A percentile compares a stretch with the other conserved stretches of the same genome.
Conservation (phyloP, 768 basidiomycete genomes). For the Hemileccinum impolitum region DNA sequence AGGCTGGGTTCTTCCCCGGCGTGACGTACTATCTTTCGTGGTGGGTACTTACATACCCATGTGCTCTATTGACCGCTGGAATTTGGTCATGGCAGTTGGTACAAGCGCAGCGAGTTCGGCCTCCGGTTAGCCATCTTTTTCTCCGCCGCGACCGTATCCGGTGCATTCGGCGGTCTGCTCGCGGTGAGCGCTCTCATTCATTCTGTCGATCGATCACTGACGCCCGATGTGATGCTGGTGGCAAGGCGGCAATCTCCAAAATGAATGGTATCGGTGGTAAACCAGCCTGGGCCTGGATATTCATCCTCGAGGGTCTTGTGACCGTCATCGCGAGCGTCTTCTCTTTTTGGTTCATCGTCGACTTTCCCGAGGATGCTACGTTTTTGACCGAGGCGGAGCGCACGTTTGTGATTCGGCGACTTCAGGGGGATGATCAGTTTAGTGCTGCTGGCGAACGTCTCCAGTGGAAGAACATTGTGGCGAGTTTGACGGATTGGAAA, state of each 20-base stretch:
- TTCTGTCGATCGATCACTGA: too few relatives aligned
- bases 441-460: conserved; percentile 70
- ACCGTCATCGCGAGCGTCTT: conserved; percentile 62
- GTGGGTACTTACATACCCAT: conserved; percentile 34
- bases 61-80: too few relatives aligned
- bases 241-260: conserved; percentile 58
- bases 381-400: conserved; percentile 73
- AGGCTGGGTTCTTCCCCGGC: conserved; percentile 43
- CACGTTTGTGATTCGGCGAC: conserved; percentile 58
- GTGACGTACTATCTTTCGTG: conserved; percentile 75
- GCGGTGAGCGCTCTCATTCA: conserved; percentile 41
- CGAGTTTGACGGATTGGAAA: conserved; percentile 68
- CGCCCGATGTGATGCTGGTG: neutral
- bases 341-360: conserved; percentile 78
- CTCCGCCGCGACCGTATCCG: conserved; percentile 74
- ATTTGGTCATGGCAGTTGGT: conserved; percentile 41
- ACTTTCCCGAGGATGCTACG: conserved; percentile 79
- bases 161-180: conserved; percentile 77
- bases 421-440: conserved; percentile 67
- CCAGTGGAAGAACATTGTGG: conserved; percentile 52
- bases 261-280: conserved; percentile 71
- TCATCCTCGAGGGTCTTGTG: conserved; percentile 68
- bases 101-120: conserved; percentile 73
- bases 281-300: conserved; percentile 68
- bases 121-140: conserved; percentile 65